phyloP scores from a whole-genome alignment of 768 basidiomycete species.

The Podaxis pistillaris region DNA sequence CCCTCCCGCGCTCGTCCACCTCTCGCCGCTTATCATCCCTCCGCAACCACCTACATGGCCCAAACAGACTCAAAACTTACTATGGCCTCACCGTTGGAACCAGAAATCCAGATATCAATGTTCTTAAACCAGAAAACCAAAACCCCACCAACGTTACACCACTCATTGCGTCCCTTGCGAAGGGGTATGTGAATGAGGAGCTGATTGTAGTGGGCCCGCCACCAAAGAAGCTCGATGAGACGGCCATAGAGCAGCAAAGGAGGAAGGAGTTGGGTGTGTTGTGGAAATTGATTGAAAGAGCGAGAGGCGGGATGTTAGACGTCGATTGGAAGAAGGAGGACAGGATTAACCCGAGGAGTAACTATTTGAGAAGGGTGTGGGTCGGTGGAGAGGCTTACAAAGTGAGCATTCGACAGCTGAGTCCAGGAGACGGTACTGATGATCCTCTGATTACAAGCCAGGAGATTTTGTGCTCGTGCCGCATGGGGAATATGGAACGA shows the following conservation, averaged over 20 bases:
- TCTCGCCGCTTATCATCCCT: background rate
- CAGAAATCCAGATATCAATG: slow-evolving; percentile 53
- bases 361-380: slow-evolving; percentile 35
- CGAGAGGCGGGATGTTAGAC: slow-evolving; percentile 22
- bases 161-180: slow-evolving; percentile 49
- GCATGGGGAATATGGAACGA: slow-evolving; percentile 22
- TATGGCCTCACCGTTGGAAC: slow-evolving; percentile 18
- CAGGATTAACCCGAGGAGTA: slow-evolving; percentile 29
- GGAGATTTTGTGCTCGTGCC: slow-evolving; percentile 63
- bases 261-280: slow-evolving; percentile 25
- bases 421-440: background rate
- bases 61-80: background rate
- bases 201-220: slow-evolving; percentile 52
- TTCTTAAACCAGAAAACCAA: slow-evolving; percentile 54
- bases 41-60: slow-evolving; percentile 17
- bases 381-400: slow-evolving; percentile 44
- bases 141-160: slow-evolving; percentile 63
- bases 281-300: slow-evolving; percentile 26
- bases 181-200: slow-evolving; percentile 51
- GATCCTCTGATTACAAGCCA: slow-evolving; percentile 35
- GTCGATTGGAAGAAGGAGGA: slow-evolving; percentile 32
- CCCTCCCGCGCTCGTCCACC: background rate
- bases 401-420: slow-evolving; percentile 25
- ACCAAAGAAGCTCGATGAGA: slow-evolving; percentile 29
- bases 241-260: slow-evolving; percentile 24